Percentiles rank a stretch among this genome's conserved stretches.
phyloP scores from a whole-genome alignment of 352 stramenopile species.

The Globisporangium cylindrosporum region DNA sequence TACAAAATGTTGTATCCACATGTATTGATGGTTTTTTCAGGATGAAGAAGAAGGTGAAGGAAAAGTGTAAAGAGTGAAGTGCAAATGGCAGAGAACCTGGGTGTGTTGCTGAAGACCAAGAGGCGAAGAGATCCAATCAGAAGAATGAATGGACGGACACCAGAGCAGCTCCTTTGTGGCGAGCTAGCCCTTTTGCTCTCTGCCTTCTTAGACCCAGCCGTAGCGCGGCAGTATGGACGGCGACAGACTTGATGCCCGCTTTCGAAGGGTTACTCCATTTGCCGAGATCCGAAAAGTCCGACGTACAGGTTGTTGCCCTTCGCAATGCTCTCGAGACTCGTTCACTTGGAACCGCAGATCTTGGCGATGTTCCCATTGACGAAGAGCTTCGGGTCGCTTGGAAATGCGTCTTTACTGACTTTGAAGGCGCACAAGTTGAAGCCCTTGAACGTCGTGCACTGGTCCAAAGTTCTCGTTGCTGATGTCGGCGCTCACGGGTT shows the following conservation, averaged over 20 bases:
- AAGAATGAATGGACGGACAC: background rate
- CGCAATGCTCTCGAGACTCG: background rate
- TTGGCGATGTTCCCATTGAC: conserved; percentile 24
- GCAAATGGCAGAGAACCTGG: background rate
- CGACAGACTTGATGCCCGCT: conserved; percentile 31
- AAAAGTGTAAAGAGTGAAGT: background rate
- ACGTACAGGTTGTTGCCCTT: conserved; percentile 26
- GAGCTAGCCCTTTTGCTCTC: background rate
- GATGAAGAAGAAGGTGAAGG: background rate
- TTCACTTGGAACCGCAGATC: conserved; percentile 30
- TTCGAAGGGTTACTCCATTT: conserved; percentile 28
- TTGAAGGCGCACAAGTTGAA: conserved; percentile 34
- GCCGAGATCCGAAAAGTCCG: conserved; percentile 30
- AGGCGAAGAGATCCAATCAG: background rate
- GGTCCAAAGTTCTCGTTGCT: conserved; percentile 39
- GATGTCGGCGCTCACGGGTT: conserved; percentile 26
- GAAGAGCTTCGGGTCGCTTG: conserved; percentile 22
- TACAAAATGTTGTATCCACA: background rate
- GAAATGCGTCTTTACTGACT: conserved; percentile 7
- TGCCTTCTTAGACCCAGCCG: conserved; percentile 30
- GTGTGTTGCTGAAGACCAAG: background rate
- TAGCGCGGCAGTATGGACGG: conserved; percentile 29
- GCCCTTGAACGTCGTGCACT: conserved; percentile 41
- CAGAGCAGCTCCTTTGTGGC: background rate
- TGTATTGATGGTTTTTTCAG: background rate